A percentile compares a stretch with the other conserved stretches of the same genome.
These are phyloP conservation scores for Scedosporium apiospermum DNA, from an alignment of 2,329 filamentous ascomycete species.

Conservation along the genomic window DNA sequence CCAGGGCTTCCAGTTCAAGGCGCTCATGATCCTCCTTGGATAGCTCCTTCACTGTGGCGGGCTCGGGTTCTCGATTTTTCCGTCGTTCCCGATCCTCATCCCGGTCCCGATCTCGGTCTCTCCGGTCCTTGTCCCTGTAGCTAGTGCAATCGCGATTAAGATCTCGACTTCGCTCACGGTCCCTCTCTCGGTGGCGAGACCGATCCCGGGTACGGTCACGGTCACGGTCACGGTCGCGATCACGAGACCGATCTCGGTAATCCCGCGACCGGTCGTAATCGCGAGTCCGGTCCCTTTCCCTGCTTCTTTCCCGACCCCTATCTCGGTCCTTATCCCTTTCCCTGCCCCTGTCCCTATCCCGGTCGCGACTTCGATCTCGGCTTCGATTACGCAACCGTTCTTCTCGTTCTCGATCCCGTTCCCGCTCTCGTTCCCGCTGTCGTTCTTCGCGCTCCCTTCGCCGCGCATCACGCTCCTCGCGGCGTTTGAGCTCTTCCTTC, in stretches of 20 bases:
- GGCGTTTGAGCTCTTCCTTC: constrained; percentile 38
- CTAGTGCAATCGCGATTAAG: constrained; percentile 20
- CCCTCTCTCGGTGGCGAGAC: constrained; percentile 17
- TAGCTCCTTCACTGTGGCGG: constrained; percentile 42
- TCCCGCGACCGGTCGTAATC: constrained; percentile 24
- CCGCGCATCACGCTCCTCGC: constrained; percentile 41
- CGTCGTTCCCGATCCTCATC: constrained; percentile 19
- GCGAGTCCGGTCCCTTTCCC: constrained; percentile 17
- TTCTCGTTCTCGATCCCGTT: constrained; percentile 26
- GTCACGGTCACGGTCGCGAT: constrained; percentile 26
- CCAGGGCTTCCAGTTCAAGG: constrained; percentile 48
- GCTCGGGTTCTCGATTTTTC: constrained; percentile 19
- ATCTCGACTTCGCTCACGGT: constrained; percentile 20
- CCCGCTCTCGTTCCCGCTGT: constrained; percentile 31
- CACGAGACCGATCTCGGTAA: constrained; percentile 15
- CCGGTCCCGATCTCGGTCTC: constrained; percentile 18
- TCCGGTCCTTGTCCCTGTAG: constrained; percentile 17
- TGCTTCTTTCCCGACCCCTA: constrained; percentile 19
- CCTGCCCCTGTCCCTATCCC: constrained; percentile 24
- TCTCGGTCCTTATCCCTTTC: constrained; percentile 22
- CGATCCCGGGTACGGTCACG: constrained; percentile 25
- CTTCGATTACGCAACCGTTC: constrained; percentile 29
- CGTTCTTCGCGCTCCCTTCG: constrained; percentile 48
- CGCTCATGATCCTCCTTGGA: constrained; percentile 49
- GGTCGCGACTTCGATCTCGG: constrained; percentile 21